A percentile compares a stretch with the other conserved stretches of the same genome.
Conservation (phyloP, 148 eudicot genomes). For the Fagopyrum homotropicum region DNA sequence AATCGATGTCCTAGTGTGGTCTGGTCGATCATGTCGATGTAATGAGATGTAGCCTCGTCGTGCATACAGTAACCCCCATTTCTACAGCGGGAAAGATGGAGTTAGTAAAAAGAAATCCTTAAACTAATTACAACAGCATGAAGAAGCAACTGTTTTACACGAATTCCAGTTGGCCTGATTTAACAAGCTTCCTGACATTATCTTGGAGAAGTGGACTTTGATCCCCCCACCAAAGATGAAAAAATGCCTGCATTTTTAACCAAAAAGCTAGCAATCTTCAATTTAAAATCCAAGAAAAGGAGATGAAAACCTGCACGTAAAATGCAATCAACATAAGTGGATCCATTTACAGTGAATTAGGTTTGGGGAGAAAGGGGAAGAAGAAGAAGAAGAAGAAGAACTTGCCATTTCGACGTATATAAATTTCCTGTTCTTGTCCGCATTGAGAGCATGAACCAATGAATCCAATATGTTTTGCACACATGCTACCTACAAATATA, state of each 20-base stretch:
- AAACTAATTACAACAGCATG: background rate
- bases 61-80: conserved; percentile 98
- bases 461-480: conserved; percentile 85
- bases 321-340: background rate
- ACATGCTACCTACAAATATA: conserved; percentile 55
- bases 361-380: too few species aligned
- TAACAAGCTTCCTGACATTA: background rate
- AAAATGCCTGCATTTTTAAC: conserved; percentile 60
- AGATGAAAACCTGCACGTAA: background rate
- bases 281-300: background rate
- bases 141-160: background rate
- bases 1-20: conserved; percentile 84
- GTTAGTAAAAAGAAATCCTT: background rate
- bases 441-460: conserved; percentile 67
- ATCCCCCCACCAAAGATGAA: conserved; percentile 34
- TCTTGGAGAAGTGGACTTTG: background rate
- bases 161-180: background rate
- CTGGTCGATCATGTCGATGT: conserved; percentile 98
- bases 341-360: background rate
- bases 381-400: background rate
- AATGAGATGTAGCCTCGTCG: conserved; percentile 93
- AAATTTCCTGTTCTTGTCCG: conserved; percentile 79
- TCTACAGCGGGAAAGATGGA: conserved; percentile 28
- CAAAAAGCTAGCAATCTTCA: background rate
- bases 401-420: conserved; percentile 78